Evolutionary conservation across 139 green algal species (phyloP), one percentile per base, ranked within the genome.

Genomic region (Chlamydomonas eustigma): DNA sequence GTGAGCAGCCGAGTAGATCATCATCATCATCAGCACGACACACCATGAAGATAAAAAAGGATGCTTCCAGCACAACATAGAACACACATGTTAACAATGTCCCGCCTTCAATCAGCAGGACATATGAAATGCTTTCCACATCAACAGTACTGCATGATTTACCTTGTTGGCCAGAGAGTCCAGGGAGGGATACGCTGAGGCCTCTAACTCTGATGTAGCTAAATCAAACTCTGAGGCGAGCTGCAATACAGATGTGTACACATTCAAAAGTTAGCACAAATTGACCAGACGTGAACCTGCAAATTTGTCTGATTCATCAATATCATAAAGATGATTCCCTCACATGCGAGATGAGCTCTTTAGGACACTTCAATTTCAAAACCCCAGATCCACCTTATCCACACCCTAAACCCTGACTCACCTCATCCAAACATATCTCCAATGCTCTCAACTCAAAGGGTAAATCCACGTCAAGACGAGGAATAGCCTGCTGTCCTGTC

Each of bases 141-240:
- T 58, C 44, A 58, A 18, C 44, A 28, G 18, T 58, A 8, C 32
- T 28, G 4, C 52, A 4, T 39, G 32, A 8, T 38, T 37, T 31
- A 89, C 90, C 82, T 92, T 90, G 22, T 81, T 83, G 2, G 92
- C 96, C 51, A 98, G 83, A 1, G 84, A 84, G 68, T 98, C 94
- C 39, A 98, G 79, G 0, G 91, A 91, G 2, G 92, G 92, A 76
- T 95, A 91, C 0, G 92, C 90, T 4, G 85, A 82, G 22, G 84
- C 86, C 84, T 98, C 93, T 67, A 98, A 80, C 64, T 97, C 91
- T 2, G 78, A 81, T 0, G 90, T 90, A 77, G 90, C 64, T 5
- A 71, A 51, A 72, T 98, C 92, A 51, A 98, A 79, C 76, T 93
- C 83, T 0, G 81, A 81, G 4, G 83, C 86, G 35, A 89, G 84